Evolutionary conservation across 129 eudicot species (phyloP), one percentile per base, ranked within the genome.

Genomic region (Erigeron canadensis): DNA sequence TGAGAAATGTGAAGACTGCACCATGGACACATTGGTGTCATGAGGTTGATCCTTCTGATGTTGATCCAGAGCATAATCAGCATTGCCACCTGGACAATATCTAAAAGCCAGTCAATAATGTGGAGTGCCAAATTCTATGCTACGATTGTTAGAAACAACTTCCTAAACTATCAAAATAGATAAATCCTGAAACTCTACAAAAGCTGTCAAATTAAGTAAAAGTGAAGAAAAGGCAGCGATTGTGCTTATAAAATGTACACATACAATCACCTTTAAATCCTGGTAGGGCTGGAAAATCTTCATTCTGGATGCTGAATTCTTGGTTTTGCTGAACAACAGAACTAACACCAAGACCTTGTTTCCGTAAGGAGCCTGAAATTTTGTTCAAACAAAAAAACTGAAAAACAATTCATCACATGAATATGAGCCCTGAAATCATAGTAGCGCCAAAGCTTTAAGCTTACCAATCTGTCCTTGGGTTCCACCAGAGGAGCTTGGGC

Each of bases 231-330:
- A 28, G 34, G n/a, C 13, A 13, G 2, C 3, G 56, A 15, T 8
- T 37, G 54, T 7, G 63, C 5, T 1, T 9, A 10, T 28, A 0
- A 17, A 13, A 44, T 55, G 4, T 17, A 53, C 57, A 51, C 16
- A 21, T 10, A 51, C 18, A 22, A 60, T 76, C 78, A 91, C 99
- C 97, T 90, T 88, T 95, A 54, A 68, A 86, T 63, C 98, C 96
- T 57, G 99, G 99, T 59, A 95, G 81, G 10, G 97, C 99, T 10
- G 99, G 99, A 78, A 90, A 95, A 84, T 95, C 99, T 84, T 95
- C 99, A 78, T 90, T 95, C 74, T 95, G 99, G 76, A 95, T 95
- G 79, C 99, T 95, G 77, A 95, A 95, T 61, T 95, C 99, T 71
- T 95, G 99, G 77, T 84, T 95, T 79, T 87, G 99, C 34, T 95